A percentile compares a stretch with the other conserved stretches of the same genome.
phyloP scores from a whole-genome alignment of 306 rosid genomes.

The Fagus crenata region DNA sequence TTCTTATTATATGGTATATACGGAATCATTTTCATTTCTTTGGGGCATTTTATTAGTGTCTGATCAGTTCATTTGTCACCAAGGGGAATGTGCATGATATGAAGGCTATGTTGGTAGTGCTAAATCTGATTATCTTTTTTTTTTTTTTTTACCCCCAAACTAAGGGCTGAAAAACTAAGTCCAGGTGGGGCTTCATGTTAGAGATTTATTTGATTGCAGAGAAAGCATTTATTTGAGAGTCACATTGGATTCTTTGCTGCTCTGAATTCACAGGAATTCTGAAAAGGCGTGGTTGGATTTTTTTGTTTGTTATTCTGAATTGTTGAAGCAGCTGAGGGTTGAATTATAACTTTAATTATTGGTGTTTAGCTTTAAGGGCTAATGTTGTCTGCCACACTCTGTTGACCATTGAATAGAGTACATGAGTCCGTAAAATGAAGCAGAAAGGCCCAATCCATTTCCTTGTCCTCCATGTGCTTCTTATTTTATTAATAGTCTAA shows the following conservation, averaged over 20 bases:
- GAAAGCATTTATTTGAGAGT: background rate
- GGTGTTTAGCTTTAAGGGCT: background rate
- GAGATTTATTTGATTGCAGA: background rate
- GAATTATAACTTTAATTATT: background rate
- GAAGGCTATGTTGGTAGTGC: background rate
- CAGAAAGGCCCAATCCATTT: slow-evolving; percentile 2
- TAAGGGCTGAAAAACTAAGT: background rate
- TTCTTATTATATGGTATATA: background rate
- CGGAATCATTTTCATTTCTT: slow-evolving; percentile 1
- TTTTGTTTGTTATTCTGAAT: background rate
- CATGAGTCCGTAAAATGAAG: background rate
- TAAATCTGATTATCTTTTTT: background rate
- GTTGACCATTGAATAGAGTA: no score
- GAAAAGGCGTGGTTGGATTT: background rate
- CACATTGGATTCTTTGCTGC: no score
- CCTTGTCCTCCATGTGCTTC: background rate
- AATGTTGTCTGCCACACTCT: background rate
- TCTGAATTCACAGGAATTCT: background rate
- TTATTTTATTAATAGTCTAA: background rate
- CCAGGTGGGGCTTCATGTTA: background rate
- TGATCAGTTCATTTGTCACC: background rate
- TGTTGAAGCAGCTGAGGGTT: background rate
- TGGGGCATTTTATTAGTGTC: slow-evolving; percentile 6
- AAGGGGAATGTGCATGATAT: background rate
- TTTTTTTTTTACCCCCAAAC: background rate